Percentiles rank a stretch among this genome's conserved stretches.
Evolutionary conservation across 352 stramenopile genomes (phyloP).

Genomic region (Globisporangium paroecandrum): DNA sequence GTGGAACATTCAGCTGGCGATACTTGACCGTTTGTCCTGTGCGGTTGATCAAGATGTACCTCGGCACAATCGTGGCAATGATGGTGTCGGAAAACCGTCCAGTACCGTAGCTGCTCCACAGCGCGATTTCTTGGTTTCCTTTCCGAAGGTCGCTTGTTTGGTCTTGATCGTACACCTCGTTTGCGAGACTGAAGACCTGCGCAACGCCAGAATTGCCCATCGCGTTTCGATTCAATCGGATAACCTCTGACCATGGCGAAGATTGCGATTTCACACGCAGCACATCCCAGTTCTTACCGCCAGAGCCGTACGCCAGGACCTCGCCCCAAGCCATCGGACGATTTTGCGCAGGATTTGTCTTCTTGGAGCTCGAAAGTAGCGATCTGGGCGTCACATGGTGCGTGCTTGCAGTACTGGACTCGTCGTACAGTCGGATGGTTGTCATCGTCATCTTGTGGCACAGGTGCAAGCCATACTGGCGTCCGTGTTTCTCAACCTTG

Average conservation of each 20-base stretch:
- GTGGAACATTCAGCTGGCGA: constrained; percentile 67
- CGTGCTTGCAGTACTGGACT: constrained; percentile 78
- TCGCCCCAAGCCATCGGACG: constrained; percentile 77
- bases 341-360: constrained; percentile 74
- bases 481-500: constrained; percentile 56
- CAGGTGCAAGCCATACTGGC: constrained; percentile 71
- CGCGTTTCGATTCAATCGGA: constrained; percentile 83
- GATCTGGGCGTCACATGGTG: constrained; percentile 80
- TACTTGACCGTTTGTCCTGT: constrained; percentile 84
- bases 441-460: constrained; percentile 87
- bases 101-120: constrained; percentile 85
- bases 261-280: constrained; percentile 70
- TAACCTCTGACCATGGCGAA: constrained; percentile 81
- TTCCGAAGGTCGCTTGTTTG: constrained; percentile 60
- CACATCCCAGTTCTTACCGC: constrained; percentile 82
- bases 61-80: constrained; percentile 79
- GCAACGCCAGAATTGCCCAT: constrained; percentile 87
- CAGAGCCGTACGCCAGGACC: constrained; percentile 68
- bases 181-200: constrained; percentile 84
- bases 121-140: constrained; percentile 72
- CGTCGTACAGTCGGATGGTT: constrained; percentile 85
- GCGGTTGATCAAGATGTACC: constrained; percentile 87
- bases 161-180: constrained; percentile 53
- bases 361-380: constrained; percentile 67
- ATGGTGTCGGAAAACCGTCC: constrained; percentile 84